Evolutionary conservation across 2,329 filamentous ascomycete species (phyloP), one percentile per base, ranked within the genome.

Genomic region (Phaeosphaeria sp.): DNA sequence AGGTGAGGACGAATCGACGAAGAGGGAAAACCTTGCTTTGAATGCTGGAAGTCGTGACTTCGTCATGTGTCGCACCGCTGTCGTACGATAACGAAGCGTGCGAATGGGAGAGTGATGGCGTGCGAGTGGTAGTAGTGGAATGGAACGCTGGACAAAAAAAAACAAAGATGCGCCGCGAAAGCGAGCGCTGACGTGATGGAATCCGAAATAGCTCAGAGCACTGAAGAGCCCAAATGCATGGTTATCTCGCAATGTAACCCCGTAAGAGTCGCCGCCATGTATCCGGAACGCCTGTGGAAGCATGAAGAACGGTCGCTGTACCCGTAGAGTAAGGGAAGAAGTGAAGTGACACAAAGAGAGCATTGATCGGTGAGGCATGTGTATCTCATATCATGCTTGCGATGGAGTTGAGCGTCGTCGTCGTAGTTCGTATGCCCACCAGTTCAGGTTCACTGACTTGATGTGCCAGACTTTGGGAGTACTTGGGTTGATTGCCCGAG

Each of bases 391-490:
- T 76, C 74, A 77, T 76, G 55, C 73, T 73, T 17, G 74, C 74
- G 24, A 77, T 70, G 13, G 71, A 74, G 51, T 71, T 75, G 11
- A 76, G 63, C 30, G 71, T 65, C 7, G 71, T 64, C 2, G 71
- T 64, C 3, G 69, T 66, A 6, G 70, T 66, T 39, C 72, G 69
- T 18, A 77, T 69, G 17, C 74, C 73, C 6, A 76, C 71, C 15
- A 76, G 59, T 47, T 77, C 74, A 7, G 74, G 74, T 53, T 76
- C 73, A 18, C 68, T 74, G 30, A 76, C 68, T 50, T 70, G 67
- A 52, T 73, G 69, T 36, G 68, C 59, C 17, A 70, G 56, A n/a
- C 55, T 63, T 3, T 57, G 56, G 24, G 63, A 55, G n/a, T 62
- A 65, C 8, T 51, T 24, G 3, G 54, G 53, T 55, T 52, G 60